phyloP scores from a whole-genome alignment of 2,329 filamentous ascomycete species.

The Coniochaeta pulveracea region DNA sequence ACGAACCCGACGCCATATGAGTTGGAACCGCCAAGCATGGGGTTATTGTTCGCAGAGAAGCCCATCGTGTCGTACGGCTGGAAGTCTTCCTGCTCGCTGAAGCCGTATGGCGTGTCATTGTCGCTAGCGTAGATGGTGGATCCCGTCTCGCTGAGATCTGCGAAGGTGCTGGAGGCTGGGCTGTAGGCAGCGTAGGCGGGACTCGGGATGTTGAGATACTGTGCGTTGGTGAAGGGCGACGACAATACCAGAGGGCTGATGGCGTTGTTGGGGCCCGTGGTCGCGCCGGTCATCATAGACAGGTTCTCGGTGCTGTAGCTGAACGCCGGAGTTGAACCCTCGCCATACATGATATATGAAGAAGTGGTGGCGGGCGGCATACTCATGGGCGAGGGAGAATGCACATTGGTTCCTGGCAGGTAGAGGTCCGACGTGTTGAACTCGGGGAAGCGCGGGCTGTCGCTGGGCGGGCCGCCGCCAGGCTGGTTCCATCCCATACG shows the following conservation, averaged over 20 bases:
- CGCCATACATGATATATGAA: constrained; percentile 41
- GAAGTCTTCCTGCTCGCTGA: constrained; percentile 51
- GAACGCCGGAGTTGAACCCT: constrained; percentile 46
- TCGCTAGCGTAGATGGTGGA: constrained; percentile 20
- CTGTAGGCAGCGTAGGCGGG: constrained; percentile 49
- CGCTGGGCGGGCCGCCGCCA: constrained; percentile 40
- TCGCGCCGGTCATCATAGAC: constrained; percentile 39
- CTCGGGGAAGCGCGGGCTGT: constrained; percentile 49
- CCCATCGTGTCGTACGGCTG: constrained; percentile 32
- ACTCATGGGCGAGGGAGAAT: constrained; percentile 20
- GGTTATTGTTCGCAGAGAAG: constrained; percentile 31
- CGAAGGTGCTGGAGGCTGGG: constrained; percentile 51
- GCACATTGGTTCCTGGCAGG: constrained; percentile 25
- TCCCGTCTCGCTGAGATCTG: constrained; percentile 32
- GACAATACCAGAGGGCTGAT: constrained; percentile 45
- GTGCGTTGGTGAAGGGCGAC: constrained; percentile 40
- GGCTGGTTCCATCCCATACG: constrained; percentile 58
- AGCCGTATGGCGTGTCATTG: too few relatives aligned
- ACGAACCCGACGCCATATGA: constrained; percentile 48
- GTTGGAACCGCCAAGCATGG: constrained; percentile 32
- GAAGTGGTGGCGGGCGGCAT: constrained; percentile 30
- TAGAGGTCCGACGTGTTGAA: constrained; percentile 46
- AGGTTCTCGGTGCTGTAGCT: constrained; percentile 51
- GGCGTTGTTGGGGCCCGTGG: constrained; percentile 28
- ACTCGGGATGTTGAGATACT: constrained; percentile 54